Percentiles rank a stretch among this genome's conserved stretches.
Conservation (phyloP, 768 basidiomycete genomes). For the Panaeolus papilionaceus region DNA sequence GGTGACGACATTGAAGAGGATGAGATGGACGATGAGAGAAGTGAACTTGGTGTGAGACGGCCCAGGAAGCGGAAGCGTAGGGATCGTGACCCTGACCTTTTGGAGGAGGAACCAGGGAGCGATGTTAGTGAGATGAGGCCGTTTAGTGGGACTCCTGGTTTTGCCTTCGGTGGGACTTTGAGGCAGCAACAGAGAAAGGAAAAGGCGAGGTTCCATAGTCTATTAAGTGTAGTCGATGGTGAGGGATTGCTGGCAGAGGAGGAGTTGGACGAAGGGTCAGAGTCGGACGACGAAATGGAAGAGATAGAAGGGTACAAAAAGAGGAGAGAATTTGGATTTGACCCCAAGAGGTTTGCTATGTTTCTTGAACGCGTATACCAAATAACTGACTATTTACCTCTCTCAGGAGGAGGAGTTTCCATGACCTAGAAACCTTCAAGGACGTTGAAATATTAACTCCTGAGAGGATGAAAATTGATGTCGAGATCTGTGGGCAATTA, state of each 20-base stretch:
- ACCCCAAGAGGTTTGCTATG: slow-evolving; percentile 38
- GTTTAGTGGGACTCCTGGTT: neutral
- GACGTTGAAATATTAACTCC: slow-evolving; percentile 53
- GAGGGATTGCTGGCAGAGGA: slow-evolving; percentile 33
- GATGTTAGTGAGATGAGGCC: slow-evolving; percentile 26
- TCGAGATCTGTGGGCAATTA: slow-evolving; percentile 77
- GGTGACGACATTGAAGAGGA: slow-evolving; percentile 32
- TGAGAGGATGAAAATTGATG: slow-evolving; percentile 79
- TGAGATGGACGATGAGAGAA: slow-evolving; percentile 21
- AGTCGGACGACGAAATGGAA: slow-evolving; percentile 30
- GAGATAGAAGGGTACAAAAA: neutral
- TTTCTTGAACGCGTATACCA: slow-evolving; percentile 14
- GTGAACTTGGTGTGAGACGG: slow-evolving; percentile 4
- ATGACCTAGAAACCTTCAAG: slow-evolving; percentile 60
- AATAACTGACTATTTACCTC: neutral
- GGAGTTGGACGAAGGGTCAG: slow-evolving; percentile 24
- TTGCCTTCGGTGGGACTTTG: slow-evolving; percentile 12
- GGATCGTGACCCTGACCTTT: slow-evolving; percentile 11
- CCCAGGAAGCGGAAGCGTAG: slow-evolving; percentile 18
- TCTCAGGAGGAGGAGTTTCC: slow-evolving; percentile 67
- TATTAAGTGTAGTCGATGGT: slow-evolving; percentile 35
- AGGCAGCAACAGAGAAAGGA: slow-evolving; percentile 26
- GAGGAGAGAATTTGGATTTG: slow-evolving; percentile 24
- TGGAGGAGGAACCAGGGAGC: slow-evolving; percentile 22
- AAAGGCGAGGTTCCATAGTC: slow-evolving; percentile 36